Conservation (phyloP, 441 rosid species). For the California macrophylla region DNA sequence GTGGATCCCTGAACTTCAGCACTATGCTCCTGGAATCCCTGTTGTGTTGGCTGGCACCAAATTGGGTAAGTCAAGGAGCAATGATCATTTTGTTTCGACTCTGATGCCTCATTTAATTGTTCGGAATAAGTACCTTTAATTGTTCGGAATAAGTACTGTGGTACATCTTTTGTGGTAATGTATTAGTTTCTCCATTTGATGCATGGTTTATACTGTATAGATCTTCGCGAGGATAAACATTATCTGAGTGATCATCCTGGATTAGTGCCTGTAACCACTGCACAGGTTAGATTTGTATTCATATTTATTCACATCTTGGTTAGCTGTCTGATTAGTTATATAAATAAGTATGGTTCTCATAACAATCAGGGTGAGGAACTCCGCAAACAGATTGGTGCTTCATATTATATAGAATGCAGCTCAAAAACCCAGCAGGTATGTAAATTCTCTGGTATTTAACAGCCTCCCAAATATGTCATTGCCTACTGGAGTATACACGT, state of each 20-base stretch:
- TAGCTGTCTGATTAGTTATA: constrained; percentile 1
- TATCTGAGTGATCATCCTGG: constrained; percentile 97
- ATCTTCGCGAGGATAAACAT: constrained; percentile 93
- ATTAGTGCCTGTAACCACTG: constrained; percentile 77
- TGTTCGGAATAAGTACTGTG: too few species aligned
- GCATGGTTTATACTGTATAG: constrained; percentile 32
- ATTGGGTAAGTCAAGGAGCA: constrained; percentile 45
- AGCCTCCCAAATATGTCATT: too few species aligned
- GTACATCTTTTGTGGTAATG: not conserved
- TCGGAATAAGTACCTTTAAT: too few species aligned
- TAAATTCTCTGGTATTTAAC: too few species aligned
- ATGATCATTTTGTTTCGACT: constrained; percentile 15
- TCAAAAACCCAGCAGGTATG: constrained; percentile 93
- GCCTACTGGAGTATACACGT: too few species aligned
- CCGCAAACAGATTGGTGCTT: constrained; percentile 82
- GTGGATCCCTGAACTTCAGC: constrained; percentile 99
- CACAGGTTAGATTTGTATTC: constrained; percentile 48
- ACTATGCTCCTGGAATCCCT: constrained; percentile 82
- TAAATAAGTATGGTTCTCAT: constrained; percentile 13
- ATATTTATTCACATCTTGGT: constrained; percentile 15
- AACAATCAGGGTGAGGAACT: constrained; percentile 84
- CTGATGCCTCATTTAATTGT: not conserved
- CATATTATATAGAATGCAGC: constrained; percentile 92
- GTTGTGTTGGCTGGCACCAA: constrained; percentile 88
- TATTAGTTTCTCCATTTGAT: constrained; percentile 2